phyloP scores from a whole-genome alignment of 768 basidiomycete species.

The Rhizopogon roseolus region DNA sequence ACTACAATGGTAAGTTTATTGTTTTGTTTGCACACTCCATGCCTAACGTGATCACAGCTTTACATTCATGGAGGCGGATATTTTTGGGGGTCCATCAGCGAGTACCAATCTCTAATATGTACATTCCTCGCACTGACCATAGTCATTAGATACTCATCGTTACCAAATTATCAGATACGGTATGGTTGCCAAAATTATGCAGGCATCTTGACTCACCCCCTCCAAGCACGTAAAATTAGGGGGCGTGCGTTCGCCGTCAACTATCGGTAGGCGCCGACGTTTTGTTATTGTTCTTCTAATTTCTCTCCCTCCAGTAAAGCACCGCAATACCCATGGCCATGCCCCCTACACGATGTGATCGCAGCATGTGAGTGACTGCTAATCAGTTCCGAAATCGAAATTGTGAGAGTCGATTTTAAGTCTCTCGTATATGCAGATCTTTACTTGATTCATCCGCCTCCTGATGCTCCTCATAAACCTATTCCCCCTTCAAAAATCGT shows the following conservation, averaged over 20 bases:
- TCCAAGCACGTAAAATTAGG: constrained; percentile 60
- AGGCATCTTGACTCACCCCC: constrained; percentile 11
- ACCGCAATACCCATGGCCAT: constrained; percentile 83
- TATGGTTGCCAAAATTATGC: constrained; percentile 13
- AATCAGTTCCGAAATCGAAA: not conserved
- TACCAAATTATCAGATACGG: constrained; percentile 58
- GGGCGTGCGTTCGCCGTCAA: constrained; percentile 65
- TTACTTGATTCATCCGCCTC: constrained; percentile 70
- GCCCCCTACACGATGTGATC: constrained; percentile 69
- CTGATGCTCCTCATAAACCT: constrained; percentile 55
- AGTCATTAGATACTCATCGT: constrained; percentile 46
- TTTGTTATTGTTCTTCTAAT: not conserved
- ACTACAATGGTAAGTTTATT: constrained; percentile 44
- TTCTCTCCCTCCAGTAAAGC: constrained; percentile 48
- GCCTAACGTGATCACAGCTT: constrained; percentile 32
- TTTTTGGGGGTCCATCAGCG: constrained; percentile 64
- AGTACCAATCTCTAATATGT: not conserved
- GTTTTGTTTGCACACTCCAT: not conserved
- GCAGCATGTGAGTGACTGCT: constrained; percentile 50
- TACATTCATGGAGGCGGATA: constrained; percentile 70
- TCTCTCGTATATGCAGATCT: constrained; percentile 39
- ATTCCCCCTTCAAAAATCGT: constrained; percentile 66
- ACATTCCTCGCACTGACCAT: not conserved
- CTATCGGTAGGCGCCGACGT: constrained; percentile 32
- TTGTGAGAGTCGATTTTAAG: not conserved